Evolutionary conservation across 2,329 filamentous ascomycete species (phyloP).

Genomic region (Fusarium pseudocircinatum): DNA sequence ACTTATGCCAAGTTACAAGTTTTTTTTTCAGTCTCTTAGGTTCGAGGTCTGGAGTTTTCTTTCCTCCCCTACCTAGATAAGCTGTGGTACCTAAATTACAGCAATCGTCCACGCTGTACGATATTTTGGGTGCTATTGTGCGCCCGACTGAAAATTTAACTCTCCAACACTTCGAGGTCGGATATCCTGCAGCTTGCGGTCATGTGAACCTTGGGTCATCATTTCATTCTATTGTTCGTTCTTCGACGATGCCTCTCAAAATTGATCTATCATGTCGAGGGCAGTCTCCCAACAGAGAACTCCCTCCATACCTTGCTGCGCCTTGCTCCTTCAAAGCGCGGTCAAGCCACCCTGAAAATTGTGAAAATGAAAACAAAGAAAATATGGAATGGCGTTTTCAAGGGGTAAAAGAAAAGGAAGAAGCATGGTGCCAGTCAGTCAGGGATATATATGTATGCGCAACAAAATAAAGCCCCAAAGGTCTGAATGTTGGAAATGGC

Average conservation of each 20-base stretch:
- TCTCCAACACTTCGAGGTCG: neutral
- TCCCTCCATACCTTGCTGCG: slow-evolving; percentile 32
- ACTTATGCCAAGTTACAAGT: neutral
- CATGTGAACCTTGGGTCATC: slow-evolving; percentile 20
- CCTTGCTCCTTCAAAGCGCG: slow-evolving; percentile 28
- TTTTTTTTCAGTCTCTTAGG: neutral
- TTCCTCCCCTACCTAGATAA: neutral
- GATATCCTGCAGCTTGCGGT: neutral
- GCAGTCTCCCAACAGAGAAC: slow-evolving; percentile 6
- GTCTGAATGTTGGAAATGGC: slow-evolving; percentile 7
- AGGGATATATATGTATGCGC: slow-evolving; percentile 1
- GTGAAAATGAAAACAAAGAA: slow-evolving; percentile 22
- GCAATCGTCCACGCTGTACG: neutral
- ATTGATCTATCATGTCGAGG: slow-evolving; percentile 35
- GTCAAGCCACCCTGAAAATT: slow-evolving; percentile 19
- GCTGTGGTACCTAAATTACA: slow-evolving; percentile 21
- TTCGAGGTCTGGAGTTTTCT: neutral
- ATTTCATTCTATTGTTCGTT: slow-evolving; percentile 37
- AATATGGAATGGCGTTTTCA: slow-evolving; percentile 8
- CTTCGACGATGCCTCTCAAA: slow-evolving; percentile 33
- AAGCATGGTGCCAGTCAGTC: slow-evolving; percentile 5
- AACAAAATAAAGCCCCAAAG: slow-evolving; percentile 2
- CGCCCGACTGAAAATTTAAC: neutral
- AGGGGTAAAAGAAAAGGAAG: slow-evolving; percentile 1
- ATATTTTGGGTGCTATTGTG: neutral